Conservation (phyloP, 2,329 filamentous ascomycete genomes). For the Thyridium curvatum region DNA sequence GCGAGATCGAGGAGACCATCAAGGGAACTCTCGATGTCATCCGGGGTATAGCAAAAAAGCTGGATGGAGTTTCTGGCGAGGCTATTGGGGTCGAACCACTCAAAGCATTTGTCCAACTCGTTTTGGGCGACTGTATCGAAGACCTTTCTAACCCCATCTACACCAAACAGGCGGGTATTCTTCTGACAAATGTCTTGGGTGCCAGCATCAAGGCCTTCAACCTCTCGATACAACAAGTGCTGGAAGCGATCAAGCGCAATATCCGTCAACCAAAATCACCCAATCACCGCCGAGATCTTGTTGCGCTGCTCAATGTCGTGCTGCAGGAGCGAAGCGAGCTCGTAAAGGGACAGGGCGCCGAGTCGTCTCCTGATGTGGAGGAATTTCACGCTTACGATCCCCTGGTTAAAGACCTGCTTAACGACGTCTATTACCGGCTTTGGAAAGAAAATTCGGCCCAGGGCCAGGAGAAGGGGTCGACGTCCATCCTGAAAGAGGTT, state of each 20-base stretch:
- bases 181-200: constrained; percentile 44
- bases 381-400: constrained; percentile 29
- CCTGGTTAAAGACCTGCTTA: constrained; percentile 34
- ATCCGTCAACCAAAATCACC: constrained; percentile 43
- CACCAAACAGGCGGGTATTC: constrained; percentile 42
- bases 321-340: constrained; percentile 39
- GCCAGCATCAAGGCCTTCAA: constrained; percentile 42
- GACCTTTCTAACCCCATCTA: constrained; percentile 49
- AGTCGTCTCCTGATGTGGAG: constrained; percentile 14
- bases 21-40: constrained; percentile 50
- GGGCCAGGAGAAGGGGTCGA: constrained; percentile 25
- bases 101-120: constrained; percentile 36
- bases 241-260: constrained; percentile 41
- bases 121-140: constrained; percentile 46
- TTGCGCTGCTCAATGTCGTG: constrained; percentile 44
- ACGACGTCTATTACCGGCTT: constrained; percentile 33
- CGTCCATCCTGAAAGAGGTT: constrained; percentile 34
- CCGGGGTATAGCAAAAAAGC: constrained; percentile 37
- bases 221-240: constrained; percentile 36
- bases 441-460: constrained; percentile 23
- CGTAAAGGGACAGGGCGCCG: constrained; percentile 20
- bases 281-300: constrained; percentile 43
- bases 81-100: constrained; percentile 14
- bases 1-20: constrained; percentile 51
- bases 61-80: constrained; percentile 25